These are phyloP conservation scores for Amaranthus hypochondriacus DNA, from an alignment of 148 eudicot species.

Conservation along the genomic window DNA sequence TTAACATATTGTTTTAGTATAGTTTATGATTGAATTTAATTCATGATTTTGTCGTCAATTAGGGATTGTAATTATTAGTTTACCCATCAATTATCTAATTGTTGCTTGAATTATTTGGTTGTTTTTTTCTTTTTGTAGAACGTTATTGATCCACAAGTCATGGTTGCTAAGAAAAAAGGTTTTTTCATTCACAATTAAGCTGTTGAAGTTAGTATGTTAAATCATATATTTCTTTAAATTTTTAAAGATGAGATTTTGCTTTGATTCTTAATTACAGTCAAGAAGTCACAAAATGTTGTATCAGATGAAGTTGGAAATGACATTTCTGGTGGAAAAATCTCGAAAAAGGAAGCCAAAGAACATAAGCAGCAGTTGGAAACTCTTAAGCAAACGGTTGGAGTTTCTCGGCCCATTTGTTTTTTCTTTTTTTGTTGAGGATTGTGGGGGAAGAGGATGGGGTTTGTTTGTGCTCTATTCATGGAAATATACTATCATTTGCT, in stretches of 20 bases:
- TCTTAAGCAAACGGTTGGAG: conserved; percentile 67
- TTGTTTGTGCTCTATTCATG: background rate
- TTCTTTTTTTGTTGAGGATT: background rate
- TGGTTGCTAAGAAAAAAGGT: conserved; percentile 54
- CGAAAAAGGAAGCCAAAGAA: conserved; percentile 46
- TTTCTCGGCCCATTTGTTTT: background rate
- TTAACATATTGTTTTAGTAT: no score
- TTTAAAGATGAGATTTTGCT: background rate
- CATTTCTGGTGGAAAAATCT: conserved; percentile 10
- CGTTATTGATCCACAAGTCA: conserved; percentile 18
- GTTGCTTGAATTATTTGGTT: conserved; percentile 8
- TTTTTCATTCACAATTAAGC: background rate
- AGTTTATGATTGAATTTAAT: background rate
- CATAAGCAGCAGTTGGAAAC: conserved; percentile 56
- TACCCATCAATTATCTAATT: background rate
- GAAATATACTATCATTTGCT: background rate
- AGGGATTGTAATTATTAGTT: background rate
- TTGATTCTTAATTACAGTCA: conserved; percentile 31
- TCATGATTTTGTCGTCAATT: background rate
- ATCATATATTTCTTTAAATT: background rate
- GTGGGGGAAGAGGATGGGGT: no score
- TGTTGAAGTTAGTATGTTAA: background rate
- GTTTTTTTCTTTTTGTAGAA: conserved; percentile 11
- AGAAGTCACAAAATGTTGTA: conserved; percentile 26
- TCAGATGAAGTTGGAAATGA: conserved; percentile 27